Base-by-base conservation (phyloP, 2,329 filamentous ascomycete species). In the Fusarium liriodendri region DNA sequence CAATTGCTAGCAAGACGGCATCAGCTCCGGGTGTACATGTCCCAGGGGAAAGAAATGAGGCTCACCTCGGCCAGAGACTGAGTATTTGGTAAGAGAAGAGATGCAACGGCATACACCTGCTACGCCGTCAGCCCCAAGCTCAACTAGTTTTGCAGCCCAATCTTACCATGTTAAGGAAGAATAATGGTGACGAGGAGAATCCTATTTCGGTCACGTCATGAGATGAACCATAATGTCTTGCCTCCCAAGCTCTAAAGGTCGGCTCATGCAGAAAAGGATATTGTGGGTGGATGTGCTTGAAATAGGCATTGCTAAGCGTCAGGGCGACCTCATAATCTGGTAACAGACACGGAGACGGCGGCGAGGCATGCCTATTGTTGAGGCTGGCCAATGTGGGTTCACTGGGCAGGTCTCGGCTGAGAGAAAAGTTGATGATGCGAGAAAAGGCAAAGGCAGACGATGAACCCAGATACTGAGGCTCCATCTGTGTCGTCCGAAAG, bases 211-310 rank as follows among this genome's bases (percentile, higher is more conserved):
- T n/a, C 5, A 63, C 75, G 6, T 61, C 42, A 18, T 61, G 50
- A 7, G 64, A 58, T 7, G 62, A 66, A 13, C 35, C 64, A 2
- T 77, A 40, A 11, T 79, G 76, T 14, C 72, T 62, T 16, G 75
- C 68, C 54, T 84, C 81, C 81, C 80, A 82, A 1, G 27, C 13
- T 5, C 69, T 62, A 55, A 82, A 82, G 0, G 81, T 84, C 4
- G 78, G 79, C 18, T 77, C 70, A 64, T 84, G 83, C 2, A 84
- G 71, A 59, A 84, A 83, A 0, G 82, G 82, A 55, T 83, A 84
- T 58, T 84, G 82, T 0, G 80, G 72, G 45, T 84, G 82, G 13
- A 84, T 81, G 25, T 82, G 81, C 35, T 80, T 70, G 61, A 84
- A 84, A 63, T 82, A 84, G 5, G 82, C 82, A 45, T 77, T 64